These are phyloP conservation scores for Colletotrichum tamarilloi DNA, from an alignment of 2,329 filamentous ascomycete species.

Conservation along the genomic window DNA sequence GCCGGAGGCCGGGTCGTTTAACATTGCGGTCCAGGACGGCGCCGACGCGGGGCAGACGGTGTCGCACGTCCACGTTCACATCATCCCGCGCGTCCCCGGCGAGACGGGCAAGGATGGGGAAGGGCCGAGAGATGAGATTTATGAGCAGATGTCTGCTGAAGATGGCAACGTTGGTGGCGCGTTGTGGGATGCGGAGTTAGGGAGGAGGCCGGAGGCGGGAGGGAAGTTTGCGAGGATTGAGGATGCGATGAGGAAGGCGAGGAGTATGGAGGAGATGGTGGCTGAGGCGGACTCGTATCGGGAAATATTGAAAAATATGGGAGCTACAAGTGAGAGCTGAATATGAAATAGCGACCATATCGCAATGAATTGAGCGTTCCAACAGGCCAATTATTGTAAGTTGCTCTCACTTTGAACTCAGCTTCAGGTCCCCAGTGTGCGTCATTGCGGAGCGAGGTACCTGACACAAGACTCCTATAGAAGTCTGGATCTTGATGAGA, in stretches of 20 bases:
- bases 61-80: conserved; percentile 90
- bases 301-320: conserved; percentile 58
- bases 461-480: fast-evolving
- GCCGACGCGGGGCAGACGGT: conserved; percentile 92
- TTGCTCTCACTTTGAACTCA: not conserved
- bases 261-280: conserved; percentile 81
- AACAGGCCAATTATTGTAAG: not conserved
- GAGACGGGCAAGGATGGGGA: conserved; percentile 56
- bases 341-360: not conserved
- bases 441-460: not conserved
- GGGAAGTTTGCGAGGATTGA: conserved; percentile 77
- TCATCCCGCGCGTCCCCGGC: conserved; percentile 78
- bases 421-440: not conserved
- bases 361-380: not conserved
- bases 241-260: conserved; percentile 74
- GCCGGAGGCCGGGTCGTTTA: conserved; percentile 78
- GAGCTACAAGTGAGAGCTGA: conserved; percentile 28
- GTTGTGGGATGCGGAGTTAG: conserved; percentile 63
- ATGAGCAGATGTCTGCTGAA: conserved; percentile 84
- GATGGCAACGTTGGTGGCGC: conserved; percentile 84
- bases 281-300: conserved; percentile 79
- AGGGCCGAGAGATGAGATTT: conserved; percentile 77
- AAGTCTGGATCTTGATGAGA: too few relatives aligned
- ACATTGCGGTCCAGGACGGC: conserved; percentile 96
- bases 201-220: conserved; percentile 58